Conservation (phyloP, 352 stramenopile genomes). For the Globisporangium nagaii region DNA sequence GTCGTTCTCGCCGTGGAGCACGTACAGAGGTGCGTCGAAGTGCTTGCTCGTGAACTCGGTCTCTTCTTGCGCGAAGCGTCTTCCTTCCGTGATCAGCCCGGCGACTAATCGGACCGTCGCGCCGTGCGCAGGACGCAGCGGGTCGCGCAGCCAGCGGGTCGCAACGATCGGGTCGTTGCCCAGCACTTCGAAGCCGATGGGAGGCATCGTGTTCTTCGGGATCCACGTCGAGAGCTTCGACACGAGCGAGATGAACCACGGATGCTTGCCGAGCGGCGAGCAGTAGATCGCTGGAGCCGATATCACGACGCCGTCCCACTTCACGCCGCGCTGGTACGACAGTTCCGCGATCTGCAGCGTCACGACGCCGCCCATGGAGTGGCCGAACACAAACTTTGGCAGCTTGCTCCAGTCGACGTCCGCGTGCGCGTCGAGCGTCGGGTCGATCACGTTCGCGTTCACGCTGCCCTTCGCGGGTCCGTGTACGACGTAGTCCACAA, state of each 20-base stretch:
- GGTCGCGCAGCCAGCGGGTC: conserved; percentile 26
- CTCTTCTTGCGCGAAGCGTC: conserved; percentile 15
- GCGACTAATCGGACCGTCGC: conserved; percentile 18
- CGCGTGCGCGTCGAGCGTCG: conserved; percentile 22
- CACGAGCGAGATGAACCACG: conserved; percentile 14
- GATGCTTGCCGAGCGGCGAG: conserved; percentile 15
- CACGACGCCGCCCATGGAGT: conserved; percentile 53
- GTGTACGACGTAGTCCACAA: conserved; percentile 39
- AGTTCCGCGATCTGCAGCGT: conserved; percentile 23
- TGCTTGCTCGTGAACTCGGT: conserved; percentile 16
- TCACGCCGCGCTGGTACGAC: conserved; percentile 14
- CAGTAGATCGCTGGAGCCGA: conserved; percentile 28
- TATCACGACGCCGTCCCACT: conserved; percentile 40
- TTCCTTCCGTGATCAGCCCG: conserved; percentile 20
- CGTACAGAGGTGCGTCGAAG: conserved; percentile 26
- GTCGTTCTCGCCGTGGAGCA: conserved; percentile 37
- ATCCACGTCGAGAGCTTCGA: conserved; percentile 20
- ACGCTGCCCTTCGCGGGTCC: neutral
- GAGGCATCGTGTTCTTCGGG: conserved; percentile 25
- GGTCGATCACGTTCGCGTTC: conserved; percentile 22
- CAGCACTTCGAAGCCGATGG: conserved; percentile 23
- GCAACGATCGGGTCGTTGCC: conserved; percentile 22
- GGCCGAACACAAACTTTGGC: conserved; percentile 47
- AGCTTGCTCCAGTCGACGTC: conserved; percentile 30
- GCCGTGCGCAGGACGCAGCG: conserved; percentile 24